Evolutionary conservation across 257 asterid species (phyloP).

Genomic region (Knoxia roxburghii): DNA sequence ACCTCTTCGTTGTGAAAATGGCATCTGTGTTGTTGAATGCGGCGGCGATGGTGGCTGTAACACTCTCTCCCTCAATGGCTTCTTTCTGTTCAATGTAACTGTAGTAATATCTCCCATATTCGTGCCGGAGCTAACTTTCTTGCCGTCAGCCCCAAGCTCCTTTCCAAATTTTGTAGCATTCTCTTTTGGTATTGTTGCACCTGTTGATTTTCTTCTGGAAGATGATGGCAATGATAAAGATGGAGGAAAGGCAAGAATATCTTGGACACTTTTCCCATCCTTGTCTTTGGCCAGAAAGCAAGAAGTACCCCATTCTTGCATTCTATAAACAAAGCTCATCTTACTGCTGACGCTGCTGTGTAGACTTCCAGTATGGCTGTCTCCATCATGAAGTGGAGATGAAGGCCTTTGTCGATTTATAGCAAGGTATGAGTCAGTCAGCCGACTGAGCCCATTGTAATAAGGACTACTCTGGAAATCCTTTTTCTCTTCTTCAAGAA

Average conservation of each 20-base stretch:
- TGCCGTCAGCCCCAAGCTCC: slow-evolving; percentile 15
- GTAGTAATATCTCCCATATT: slow-evolving; percentile 16
- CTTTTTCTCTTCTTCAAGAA: slow-evolving; percentile 34
- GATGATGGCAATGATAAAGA: neutral
- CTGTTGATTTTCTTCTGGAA: slow-evolving; percentile 3
- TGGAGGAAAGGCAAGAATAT: neutral
- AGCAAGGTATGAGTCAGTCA: slow-evolving; percentile 44
- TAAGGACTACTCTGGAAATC: slow-evolving; percentile 49
- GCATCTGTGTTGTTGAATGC: slow-evolving; percentile 2
- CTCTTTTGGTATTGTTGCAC: neutral
- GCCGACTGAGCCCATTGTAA: slow-evolving; percentile 64
- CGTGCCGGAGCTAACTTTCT: slow-evolving; percentile 6
- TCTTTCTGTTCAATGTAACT: slow-evolving; percentile 28
- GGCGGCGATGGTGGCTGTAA: slow-evolving; percentile 29
- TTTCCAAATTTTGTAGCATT: slow-evolving; percentile 1
- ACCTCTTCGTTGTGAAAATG: neutral
- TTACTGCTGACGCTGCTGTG: slow-evolving; percentile 24
- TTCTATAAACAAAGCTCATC: slow-evolving; percentile 35
- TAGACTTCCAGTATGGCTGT: slow-evolving; percentile 21
- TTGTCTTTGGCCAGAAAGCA: slow-evolving; percentile 32
- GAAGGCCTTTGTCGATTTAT: slow-evolving; percentile 43
- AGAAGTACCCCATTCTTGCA: slow-evolving; percentile 59
- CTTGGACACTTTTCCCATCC: slow-evolving; percentile 13
- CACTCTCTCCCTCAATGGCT: slow-evolving; percentile 88
- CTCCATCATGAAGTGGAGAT: slow-evolving; percentile 40